Evolutionary conservation across 805 yeast species (phyloP).

Genomic region (Ogataea naganishii): DNA sequence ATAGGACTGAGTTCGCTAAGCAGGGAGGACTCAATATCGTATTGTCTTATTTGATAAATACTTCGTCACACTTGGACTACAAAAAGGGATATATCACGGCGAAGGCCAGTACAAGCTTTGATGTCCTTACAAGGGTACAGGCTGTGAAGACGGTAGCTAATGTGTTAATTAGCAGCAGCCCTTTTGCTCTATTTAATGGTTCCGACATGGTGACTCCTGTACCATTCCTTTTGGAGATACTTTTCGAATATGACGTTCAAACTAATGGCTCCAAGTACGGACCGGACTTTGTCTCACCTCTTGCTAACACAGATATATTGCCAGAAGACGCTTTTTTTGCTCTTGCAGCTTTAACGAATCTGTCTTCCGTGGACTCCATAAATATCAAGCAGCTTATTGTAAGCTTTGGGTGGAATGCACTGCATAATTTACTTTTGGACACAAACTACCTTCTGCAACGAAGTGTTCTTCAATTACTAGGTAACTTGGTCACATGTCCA

Average conservation of each 20-base stretch:
- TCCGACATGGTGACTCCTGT: conserved; percentile 32
- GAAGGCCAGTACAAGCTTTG: conserved; percentile 1
- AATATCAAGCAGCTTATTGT: conserved; percentile 27
- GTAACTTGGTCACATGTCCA: conserved; percentile 33
- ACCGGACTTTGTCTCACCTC: conserved; percentile 10
- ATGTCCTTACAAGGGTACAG: conserved; percentile 16
- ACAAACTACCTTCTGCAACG: conserved; percentile 32
- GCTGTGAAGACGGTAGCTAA: conserved; percentile 37
- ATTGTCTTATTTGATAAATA: conserved; percentile 29
- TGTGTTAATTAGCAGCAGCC: conserved; percentile 35
- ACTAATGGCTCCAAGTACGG: conserved; percentile 9
- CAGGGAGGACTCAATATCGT: conserved; percentile 36
- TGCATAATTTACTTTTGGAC: conserved; percentile 26
- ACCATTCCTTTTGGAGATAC: conserved; percentile 39
- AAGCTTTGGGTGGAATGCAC: conserved; percentile 24
- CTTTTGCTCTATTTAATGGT: conserved; percentile 29
- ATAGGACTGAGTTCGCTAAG: conserved; percentile 29
- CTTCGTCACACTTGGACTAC: conserved; percentile 18
- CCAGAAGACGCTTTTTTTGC: conserved; percentile 32
- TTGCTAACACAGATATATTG: conserved; percentile 13
- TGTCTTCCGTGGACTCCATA: conserved; percentile 30
- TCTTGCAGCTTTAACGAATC: conserved; percentile 40
- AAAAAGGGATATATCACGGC: conserved; percentile 3
- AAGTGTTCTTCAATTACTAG: conserved; percentile 39
- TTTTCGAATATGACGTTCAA: conserved; percentile 29